These are phyloP conservation scores for Didymella lethalis DNA, from an alignment of 2,329 filamentous ascomycete species.

Conservation along the genomic window DNA sequence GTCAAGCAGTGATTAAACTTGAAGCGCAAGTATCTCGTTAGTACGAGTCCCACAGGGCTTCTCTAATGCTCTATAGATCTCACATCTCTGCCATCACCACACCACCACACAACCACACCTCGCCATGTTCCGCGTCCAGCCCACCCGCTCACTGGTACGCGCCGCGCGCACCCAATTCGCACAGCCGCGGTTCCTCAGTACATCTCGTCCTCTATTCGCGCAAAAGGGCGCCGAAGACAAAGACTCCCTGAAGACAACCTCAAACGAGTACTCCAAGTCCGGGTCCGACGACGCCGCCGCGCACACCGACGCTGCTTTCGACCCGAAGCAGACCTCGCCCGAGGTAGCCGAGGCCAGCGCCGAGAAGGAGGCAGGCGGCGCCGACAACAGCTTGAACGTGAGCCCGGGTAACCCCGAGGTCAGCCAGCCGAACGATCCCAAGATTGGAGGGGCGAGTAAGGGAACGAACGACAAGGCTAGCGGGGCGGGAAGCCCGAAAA, in stretches of 20 bases:
- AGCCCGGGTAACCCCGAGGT: slow-evolving; percentile 68
- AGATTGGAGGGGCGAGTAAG: slow-evolving; percentile 52
- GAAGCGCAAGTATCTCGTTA: neutral
- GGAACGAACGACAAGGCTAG: slow-evolving; percentile 42
- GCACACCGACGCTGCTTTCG: slow-evolving; percentile 70
- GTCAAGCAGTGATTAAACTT: neutral
- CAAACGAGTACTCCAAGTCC: slow-evolving; percentile 72
- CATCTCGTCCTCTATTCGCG: slow-evolving; percentile 34
- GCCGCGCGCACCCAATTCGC: slow-evolving; percentile 22
- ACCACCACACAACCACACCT: neutral
- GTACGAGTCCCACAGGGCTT: neutral
- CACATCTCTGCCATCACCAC: neutral
- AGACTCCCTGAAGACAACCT: slow-evolving; percentile 69
- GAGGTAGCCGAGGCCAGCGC: slow-evolving; percentile 62
- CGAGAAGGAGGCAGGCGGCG: slow-evolving; percentile 45
- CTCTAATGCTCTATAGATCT: neutral
- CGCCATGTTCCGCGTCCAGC: slow-evolving; percentile 39
- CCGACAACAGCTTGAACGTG: slow-evolving; percentile 59
- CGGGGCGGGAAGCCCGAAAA: slow-evolving; percentile 49
- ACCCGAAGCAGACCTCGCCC: slow-evolving; percentile 72
- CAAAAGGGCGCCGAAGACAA: slow-evolving; percentile 58
- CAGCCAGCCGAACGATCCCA: slow-evolving; percentile 56
- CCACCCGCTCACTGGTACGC: slow-evolving; percentile 34
- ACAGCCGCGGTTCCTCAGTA: slow-evolving; percentile 36
- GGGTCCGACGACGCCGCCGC: slow-evolving; percentile 68